Conservation (phyloP, 176 grass and related monocot species). For the Oryza longistaminata region DNA sequence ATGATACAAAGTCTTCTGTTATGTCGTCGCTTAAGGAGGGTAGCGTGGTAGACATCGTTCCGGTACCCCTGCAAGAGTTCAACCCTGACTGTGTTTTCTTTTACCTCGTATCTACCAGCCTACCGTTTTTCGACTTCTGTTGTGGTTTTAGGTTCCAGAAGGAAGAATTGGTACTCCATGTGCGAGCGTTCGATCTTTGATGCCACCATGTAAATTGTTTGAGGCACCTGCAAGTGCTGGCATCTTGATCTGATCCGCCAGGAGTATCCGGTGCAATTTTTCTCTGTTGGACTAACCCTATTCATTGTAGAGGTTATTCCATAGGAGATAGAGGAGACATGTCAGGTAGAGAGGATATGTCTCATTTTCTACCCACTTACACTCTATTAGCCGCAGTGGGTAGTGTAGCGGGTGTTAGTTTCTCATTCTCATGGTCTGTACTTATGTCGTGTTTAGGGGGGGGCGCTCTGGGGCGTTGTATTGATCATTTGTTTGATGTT, state of each 20-base stretch:
- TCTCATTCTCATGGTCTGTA: neutral
- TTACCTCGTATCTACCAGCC: neutral
- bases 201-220: conserved; percentile 36
- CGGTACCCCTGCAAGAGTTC: conserved; percentile 22
- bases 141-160: conserved; percentile 21
- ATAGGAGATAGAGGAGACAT: neutral
- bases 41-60: conserved; percentile 25
- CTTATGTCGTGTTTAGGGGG: neutral
- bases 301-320: neutral
- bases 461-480: conserved; percentile 1
- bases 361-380: conserved; percentile 37
- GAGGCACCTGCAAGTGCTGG: conserved; percentile 21
- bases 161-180: neutral
- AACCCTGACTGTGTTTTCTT: conserved; percentile 33
- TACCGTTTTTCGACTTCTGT: neutral
- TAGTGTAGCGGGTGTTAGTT: conserved; percentile 12
- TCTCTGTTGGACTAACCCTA: neutral
- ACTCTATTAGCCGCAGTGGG: conserved; percentile 36
- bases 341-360: conserved; percentile 19
- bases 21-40: conserved; percentile 20
- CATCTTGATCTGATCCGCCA: neutral
- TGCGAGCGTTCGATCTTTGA: conserved; percentile 15
- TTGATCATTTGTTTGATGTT: neutral
- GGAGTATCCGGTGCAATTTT: neutral
- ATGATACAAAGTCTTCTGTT: conserved; percentile 22